Evolutionary conservation across 768 basidiomycete genomes (phyloP), one percentile per base, ranked within the genome.

Genomic region (Suillus fuscotomentosus): DNA sequence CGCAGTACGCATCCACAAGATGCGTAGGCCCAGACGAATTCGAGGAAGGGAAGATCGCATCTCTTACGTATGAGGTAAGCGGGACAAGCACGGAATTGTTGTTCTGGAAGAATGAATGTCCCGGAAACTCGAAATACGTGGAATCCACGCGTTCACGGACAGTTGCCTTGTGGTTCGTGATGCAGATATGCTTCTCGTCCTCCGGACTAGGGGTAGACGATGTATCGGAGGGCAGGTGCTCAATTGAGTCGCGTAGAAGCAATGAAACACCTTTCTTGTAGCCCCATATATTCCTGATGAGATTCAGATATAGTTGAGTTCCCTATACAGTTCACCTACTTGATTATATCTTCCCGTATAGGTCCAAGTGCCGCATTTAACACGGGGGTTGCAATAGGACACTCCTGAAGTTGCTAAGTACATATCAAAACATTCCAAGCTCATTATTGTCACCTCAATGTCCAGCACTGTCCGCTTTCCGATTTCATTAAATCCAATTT

Each of bases 91-190:
- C 91, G 8, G 92, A 88, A 73, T 97, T 96, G 84, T 99, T 99
- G 81, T 98, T 98, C 73, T 99, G 97, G 85, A 99, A 99, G 82
- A 99, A 99, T 5, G 93, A 91, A 55, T 91, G 88, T 7, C 89
- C 92, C 24, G 82, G 85, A 76, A 93, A 96, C 72, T 95, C 89
- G 78, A 99, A 97, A 53, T 90, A 75, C 73, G 82, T 86, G 66
- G 85, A 78, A 10, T 94, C 95, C 31, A 99, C 92, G 55, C 84
- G 84, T 76, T 97, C 96, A 61, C 94, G 90, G 1, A 97, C 87
- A 11, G 82, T 86, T 14, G 81, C 86, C 65, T 90, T 90, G 73
- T 94, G 93, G 72, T 94, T 84, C 0, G 94, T 91, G 63, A 97
- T 81, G 72, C 94, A 96, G 61, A 95, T 72, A 70, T 95, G 91